Percentiles rank a stretch among this genome's conserved stretches.
phyloP scores from a whole-genome alignment of 805 yeast species.

The Candida morakotiae region DNA sequence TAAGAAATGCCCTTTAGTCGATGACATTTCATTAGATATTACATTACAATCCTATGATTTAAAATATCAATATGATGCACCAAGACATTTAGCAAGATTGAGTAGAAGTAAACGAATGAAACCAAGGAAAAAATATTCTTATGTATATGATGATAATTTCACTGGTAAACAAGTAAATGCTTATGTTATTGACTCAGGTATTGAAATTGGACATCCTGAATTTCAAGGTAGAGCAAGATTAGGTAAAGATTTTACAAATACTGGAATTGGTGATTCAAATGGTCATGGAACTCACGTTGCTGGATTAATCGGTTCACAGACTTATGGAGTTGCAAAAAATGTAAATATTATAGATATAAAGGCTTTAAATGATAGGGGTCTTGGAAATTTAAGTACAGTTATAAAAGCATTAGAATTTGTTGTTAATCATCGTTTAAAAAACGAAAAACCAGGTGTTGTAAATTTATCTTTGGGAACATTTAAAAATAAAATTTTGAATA shows the following conservation, averaged over 20 bases:
- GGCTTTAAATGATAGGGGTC: conserved; percentile 63
- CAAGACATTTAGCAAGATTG: conserved; percentile 63
- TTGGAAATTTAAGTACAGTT: conserved; percentile 63
- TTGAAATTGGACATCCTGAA: conserved; percentile 55
- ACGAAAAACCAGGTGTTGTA: conserved; percentile 50
- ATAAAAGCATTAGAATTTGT: conserved; percentile 65
- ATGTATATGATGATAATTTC: conserved; percentile 42
- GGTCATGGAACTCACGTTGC: conserved; percentile 61
- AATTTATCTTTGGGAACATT: conserved; percentile 79
- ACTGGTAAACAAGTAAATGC: conserved; percentile 63
- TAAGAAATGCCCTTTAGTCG: conserved; percentile 56
- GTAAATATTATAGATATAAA: conserved; percentile 66
- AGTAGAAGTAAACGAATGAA: conserved; percentile 42
- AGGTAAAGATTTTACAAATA: conserved; percentile 61
- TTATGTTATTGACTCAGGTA: conserved; percentile 84
- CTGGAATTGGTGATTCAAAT: conserved; percentile 47
- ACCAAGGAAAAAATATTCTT: conserved; percentile 25
- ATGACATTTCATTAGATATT: conserved; percentile 66
- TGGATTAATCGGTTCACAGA: conserved; percentile 46
- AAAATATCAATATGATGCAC: conserved; percentile 40
- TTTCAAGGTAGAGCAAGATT: conserved; percentile 56
- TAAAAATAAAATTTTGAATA: conserved; percentile 60
- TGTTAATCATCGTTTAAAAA: conserved; percentile 49
- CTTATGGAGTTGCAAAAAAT: conserved; percentile 52
- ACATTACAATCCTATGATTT: conserved; percentile 53